Conservation (phyloP, 768 basidiomycete species). For the Paxillus ammoniavirescens region DNA sequence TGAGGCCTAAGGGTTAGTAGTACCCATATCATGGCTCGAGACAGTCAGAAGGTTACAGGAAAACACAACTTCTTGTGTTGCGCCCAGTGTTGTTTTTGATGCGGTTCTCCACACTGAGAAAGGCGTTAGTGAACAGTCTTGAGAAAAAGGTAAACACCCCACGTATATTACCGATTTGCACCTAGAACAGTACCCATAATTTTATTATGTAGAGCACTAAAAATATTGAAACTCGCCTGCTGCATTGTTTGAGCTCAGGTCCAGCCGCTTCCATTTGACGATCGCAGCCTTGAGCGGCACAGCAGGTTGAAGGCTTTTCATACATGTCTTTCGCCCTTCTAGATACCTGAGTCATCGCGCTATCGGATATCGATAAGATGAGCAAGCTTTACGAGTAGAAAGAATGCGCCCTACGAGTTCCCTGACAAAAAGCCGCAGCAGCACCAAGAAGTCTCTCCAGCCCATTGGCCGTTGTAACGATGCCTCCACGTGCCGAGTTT, state of each 20-base stretch:
- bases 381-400: background rate
- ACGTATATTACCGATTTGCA: conserved; percentile 28
- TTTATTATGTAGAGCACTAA: background rate
- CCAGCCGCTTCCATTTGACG: background rate
- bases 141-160: too few relatives aligned
- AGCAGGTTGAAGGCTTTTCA: too few relatives aligned
- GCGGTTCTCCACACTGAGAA: too few relatives aligned
- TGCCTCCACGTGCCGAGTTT: conserved; percentile 35
- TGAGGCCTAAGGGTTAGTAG: too few relatives aligned
- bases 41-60: conserved; percentile 28
- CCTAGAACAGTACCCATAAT: conserved; percentile 17
- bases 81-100: too few relatives aligned
- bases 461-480: conserved; percentile 27
- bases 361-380: conserved; percentile 7
- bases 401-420: conserved; percentile 22
- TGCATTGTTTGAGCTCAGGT: conserved; percentile 35
- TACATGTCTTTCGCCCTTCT: too few relatives aligned
- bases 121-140: too few relatives aligned
- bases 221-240: conserved; percentile 26
- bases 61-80: too few relatives aligned
- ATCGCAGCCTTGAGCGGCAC: too few relatives aligned
- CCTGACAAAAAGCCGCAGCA: conserved; percentile 34
- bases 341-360: conserved; percentile 18
- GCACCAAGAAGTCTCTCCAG: conserved; percentile 34
- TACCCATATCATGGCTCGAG: background rate